Evolutionary conservation across 169 alveolate genomes (phyloP).

Genomic region (Eimeria mitis): DNA sequence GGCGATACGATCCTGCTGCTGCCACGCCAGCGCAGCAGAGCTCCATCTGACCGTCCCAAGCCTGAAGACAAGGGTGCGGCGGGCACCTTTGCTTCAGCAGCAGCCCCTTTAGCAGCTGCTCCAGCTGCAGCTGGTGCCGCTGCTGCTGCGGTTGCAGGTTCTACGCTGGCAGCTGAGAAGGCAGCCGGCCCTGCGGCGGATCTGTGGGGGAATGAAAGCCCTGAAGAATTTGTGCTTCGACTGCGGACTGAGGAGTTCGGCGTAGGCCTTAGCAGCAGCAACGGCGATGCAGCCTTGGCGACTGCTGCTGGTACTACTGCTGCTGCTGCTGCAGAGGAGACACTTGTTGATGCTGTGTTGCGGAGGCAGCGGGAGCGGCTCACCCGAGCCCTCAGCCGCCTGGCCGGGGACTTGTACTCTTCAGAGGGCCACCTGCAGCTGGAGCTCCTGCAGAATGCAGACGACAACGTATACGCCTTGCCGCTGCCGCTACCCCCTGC

Average conservation of each 20-base stretch:
- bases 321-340: neutral
- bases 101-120: neutral
- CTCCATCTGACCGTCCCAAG: neutral
- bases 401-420: constrained; percentile 76
- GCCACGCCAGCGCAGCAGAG: neutral
- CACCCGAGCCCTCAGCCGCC: constrained; percentile 78
- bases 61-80: neutral
- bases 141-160: neutral
- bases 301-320: neutral
- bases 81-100: neutral
- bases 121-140: neutral
- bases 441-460: constrained; percentile 88
- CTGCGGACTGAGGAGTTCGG: constrained; percentile 44
- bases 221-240: constrained; percentile 24
- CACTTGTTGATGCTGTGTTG: constrained; percentile 41
- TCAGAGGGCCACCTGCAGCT: constrained; percentile 72
- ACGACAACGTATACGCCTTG: constrained; percentile 80
- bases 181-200: neutral
- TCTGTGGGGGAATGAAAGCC: constrained; percentile 5
- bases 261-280: constrained; percentile 21
- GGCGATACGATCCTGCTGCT: constrained; percentile 24
- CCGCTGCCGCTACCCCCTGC: constrained; percentile 32
- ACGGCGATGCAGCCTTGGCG: neutral
- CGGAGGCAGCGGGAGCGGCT: constrained; percentile 80
- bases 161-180: neutral